Conservation (phyloP, 352 stramenopile genomes). For the Phytopythium delawarense region DNA sequence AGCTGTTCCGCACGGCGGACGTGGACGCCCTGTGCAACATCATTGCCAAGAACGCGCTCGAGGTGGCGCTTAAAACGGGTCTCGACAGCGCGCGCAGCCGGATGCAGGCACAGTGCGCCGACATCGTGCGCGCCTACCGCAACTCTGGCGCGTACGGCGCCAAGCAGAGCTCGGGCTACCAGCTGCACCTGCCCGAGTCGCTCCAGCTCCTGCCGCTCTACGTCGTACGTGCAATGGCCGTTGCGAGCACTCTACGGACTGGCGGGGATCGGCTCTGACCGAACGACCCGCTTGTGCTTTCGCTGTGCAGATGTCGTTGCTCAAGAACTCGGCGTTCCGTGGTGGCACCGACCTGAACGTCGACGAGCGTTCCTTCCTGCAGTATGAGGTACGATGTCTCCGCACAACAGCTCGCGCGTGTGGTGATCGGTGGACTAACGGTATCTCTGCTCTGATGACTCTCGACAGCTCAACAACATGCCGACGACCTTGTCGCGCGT, state of each 20-base stretch:
- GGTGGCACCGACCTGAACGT: constrained; percentile 95
- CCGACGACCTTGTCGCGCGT: constrained; percentile 84
- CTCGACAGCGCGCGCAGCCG: constrained; percentile 92
- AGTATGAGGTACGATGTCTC: constrained; percentile 65
- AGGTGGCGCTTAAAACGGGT: constrained; percentile 92
- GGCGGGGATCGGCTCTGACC: background rate
- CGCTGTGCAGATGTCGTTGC: constrained; percentile 89
- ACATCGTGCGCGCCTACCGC: constrained; percentile 92
- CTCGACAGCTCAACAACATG: constrained; percentile 91
- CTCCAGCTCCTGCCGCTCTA: constrained; percentile 96
- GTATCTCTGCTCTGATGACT: background rate
- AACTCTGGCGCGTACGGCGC: constrained; percentile 69
- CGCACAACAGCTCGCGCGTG: no score
- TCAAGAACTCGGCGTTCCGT: constrained; percentile 97
- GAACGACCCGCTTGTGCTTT: background rate
- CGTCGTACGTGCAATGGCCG: constrained; percentile 41
- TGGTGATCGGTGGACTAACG: background rate
- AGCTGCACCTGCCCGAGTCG: constrained; percentile 86
- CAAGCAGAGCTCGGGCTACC: constrained; percentile 66
- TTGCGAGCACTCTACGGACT: background rate
- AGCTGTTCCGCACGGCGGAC: constrained; percentile 92
- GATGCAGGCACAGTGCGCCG: constrained; percentile 90
- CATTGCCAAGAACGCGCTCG: constrained; percentile 93
- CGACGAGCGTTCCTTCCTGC: constrained; percentile 93
- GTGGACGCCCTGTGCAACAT: constrained; percentile 93